These are phyloP conservation scores for Colletotrichum incanum DNA, from an alignment of 2,329 filamentous ascomycete genomes.

Conservation along the genomic window DNA sequence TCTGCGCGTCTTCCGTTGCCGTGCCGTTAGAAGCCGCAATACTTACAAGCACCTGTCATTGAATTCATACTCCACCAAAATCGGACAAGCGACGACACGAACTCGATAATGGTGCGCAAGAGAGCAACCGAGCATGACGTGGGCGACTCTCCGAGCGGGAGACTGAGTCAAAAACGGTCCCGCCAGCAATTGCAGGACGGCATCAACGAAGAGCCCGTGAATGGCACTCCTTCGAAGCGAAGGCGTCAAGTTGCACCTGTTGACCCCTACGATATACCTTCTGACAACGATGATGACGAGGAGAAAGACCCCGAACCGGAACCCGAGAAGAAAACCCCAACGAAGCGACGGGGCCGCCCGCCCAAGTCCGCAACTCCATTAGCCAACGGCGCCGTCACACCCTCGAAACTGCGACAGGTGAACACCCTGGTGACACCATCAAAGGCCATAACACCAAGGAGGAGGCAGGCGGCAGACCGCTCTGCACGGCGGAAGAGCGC, in stretches of 20 bases:
- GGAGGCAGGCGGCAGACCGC: constrained; percentile 81
- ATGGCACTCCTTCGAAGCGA: constrained; percentile 53
- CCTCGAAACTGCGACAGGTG: constrained; percentile 53
- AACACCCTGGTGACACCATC: constrained; percentile 57
- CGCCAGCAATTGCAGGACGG: constrained; percentile 44
- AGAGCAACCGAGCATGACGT: background rate
- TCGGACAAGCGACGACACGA: background rate
- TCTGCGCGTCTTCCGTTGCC: constrained; percentile 29
- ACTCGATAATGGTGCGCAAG: constrained; percentile 18
- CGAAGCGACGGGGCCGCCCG: constrained; percentile 54
- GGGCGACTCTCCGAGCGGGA: constrained; percentile 19
- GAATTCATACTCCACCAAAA: background rate
- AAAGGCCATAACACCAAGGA: constrained; percentile 71
- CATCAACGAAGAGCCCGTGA: constrained; percentile 48
- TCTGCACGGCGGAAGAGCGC: constrained; percentile 92
- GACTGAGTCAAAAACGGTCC: constrained; percentile 45
- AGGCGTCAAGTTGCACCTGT: constrained; percentile 51
- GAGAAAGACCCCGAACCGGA: constrained; percentile 40
- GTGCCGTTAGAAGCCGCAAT: constrained; percentile 2
- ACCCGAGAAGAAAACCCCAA: constrained; percentile 53
- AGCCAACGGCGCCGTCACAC: constrained; percentile 54
- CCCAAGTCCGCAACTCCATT: constrained; percentile 48
- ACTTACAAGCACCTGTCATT: background rate
- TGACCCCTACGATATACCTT: constrained; percentile 37
- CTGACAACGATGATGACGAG: constrained; percentile 20